Conservation (phyloP, 306 rosid genomes). For the Acacia crassicarpa region DNA sequence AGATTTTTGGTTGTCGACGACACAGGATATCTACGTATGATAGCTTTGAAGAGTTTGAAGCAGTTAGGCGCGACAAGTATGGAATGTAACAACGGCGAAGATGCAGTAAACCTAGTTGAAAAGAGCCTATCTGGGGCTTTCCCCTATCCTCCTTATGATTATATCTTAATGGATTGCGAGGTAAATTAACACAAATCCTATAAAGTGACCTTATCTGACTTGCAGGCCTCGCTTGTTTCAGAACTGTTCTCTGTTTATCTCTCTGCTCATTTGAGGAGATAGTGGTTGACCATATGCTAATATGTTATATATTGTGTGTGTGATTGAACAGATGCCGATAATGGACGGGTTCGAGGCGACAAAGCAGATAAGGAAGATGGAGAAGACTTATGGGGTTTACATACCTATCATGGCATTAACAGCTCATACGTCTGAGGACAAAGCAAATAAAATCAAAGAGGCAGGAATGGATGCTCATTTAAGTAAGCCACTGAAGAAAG, state of each 20-base stretch:
- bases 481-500: slow-evolving; percentile 46
- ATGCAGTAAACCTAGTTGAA: slow-evolving; percentile 50
- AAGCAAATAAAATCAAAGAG: slow-evolving; percentile 35
- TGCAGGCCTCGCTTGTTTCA: background rate
- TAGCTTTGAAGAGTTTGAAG: slow-evolving; percentile 32
- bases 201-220: background rate
- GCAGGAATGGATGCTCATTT: slow-evolving; percentile 73
- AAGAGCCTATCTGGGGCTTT: slow-evolving; percentile 30
- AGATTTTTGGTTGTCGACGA: slow-evolving; percentile 72
- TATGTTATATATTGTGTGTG: background rate
- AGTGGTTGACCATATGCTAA: background rate
- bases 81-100: slow-evolving; percentile 61
- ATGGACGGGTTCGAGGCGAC: slow-evolving; percentile 75
- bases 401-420: slow-evolving; percentile 79
- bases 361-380: slow-evolving; percentile 52
- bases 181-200: slow-evolving; percentile 26
- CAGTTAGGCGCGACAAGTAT: slow-evolving; percentile 47
- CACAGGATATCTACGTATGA: slow-evolving; percentile 10
- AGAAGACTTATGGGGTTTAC: slow-evolving; percentile 39
- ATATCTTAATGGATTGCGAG: slow-evolving; percentile 81
- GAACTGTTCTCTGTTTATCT: background rate
- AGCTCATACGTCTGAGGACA: slow-evolving; percentile 44
- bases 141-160: slow-evolving; percentile 38
- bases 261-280: background rate
- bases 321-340: slow-evolving; percentile 56